Base-by-base conservation (phyloP, 768 basidiomycete genomes). In the Tylopilus vinaceipallidus region DNA sequence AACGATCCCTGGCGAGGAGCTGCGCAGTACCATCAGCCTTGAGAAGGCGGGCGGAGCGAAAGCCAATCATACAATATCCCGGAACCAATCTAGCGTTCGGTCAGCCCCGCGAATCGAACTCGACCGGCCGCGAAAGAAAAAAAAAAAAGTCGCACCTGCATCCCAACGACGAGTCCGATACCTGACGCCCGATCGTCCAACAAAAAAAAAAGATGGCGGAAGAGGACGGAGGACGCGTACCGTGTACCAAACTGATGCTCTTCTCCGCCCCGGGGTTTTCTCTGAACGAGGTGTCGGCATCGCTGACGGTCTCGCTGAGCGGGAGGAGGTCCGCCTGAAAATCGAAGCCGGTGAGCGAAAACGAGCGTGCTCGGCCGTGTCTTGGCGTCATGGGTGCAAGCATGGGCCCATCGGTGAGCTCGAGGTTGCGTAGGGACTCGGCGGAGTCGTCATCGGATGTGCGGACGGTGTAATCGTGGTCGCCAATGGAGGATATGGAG, bases 1-100 rank as follows among this genome's bases (percentile, higher is more conserved):
- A 2, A 98, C 84, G 23, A 98, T 83, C 2, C 95, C 95, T 2
- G 95, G 93, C 6, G 91, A 94, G 4, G 91, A 94, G 71, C 91
- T 93, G 50, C 17, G 33, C 4, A 26, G 19, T 20, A 30, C 23
- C 43, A 55, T 58, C 35, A 54, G 33, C 20, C 36, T 20, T 10
- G 13, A 7, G 26, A 32, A 17, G 17, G 2, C 45, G 33, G 17
- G 36, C 8, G 29, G 6, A 17, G 16, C 14, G 2, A 54, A 39
- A 37, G 14, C 22, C 17, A 82, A 58, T 54, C 86, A 56, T 62
- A 92, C 91, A 95, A 97, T 50, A 97, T 97, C 29, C 93, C 93
- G 16, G 92, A 95, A 14, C 93, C 93, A 68, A 92, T 89, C 84
- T 88, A 53, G 38, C 10, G 34, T 33, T 17, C 47, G 5, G 42